Evolutionary conservation across 1,139 yeast genomes (phyloP).

Genomic region (Scheffersomyces quercinus): DNA sequence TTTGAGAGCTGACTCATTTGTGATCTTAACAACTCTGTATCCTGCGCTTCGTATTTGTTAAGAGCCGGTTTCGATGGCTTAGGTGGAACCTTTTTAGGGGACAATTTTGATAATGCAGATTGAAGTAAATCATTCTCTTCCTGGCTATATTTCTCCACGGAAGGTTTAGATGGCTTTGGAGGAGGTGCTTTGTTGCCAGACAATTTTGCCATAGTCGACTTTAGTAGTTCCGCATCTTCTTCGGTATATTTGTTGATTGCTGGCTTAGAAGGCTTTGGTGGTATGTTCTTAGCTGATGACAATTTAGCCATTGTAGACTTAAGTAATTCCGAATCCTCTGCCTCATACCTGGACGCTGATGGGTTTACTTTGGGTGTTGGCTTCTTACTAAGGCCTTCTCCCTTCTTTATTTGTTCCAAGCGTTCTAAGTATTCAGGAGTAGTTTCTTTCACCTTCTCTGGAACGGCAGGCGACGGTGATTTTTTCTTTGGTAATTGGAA

Average conservation of each 20-base stretch:
- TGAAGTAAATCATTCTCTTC: constrained; percentile 14
- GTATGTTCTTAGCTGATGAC: constrained; percentile 1
- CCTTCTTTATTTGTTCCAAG: not conserved
- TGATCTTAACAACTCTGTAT: constrained; percentile 22
- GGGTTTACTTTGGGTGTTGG: not conserved
- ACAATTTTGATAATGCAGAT: constrained; percentile 13
- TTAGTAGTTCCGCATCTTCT: constrained; percentile 13
- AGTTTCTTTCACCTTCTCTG: not conserved
- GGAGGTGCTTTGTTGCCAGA: constrained; percentile 10
- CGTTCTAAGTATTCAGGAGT: not conserved
- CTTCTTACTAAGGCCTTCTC: not conserved
- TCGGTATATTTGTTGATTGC: constrained; percentile 3
- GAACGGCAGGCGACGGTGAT: not conserved
- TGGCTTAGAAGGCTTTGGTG: constrained; percentile 10
- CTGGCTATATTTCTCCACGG: constrained; percentile 11
- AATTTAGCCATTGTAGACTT: not conserved
- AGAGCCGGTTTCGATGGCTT: constrained; percentile 12
- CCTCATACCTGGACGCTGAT: not conserved
- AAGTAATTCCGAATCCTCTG: constrained; percentile 5
- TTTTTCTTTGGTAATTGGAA: constrained; percentile 13
- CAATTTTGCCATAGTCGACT: constrained; percentile 13
- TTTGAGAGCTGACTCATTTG: constrained; percentile 18
- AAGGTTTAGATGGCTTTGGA: constrained; percentile 18
- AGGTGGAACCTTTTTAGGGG: constrained; percentile 11
- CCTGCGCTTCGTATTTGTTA: constrained; percentile 23